These are phyloP conservation scores for Thermomucor indicae-seudaticae DNA, from an alignment of 371 early-diverging fungal species.

Conservation along the genomic window DNA sequence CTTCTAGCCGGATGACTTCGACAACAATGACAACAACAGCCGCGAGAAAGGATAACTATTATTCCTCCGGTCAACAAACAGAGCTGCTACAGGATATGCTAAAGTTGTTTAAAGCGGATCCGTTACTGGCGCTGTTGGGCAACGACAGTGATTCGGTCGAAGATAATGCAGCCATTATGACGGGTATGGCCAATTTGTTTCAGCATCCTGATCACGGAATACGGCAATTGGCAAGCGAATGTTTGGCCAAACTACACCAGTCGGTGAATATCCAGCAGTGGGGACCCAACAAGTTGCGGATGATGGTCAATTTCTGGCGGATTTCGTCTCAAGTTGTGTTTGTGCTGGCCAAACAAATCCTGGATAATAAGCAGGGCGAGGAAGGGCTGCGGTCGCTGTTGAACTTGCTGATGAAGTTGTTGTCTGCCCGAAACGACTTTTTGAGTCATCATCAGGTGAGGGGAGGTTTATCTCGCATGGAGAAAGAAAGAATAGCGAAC, in stretches of 20 bases:
- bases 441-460: slow-evolving; percentile 48
- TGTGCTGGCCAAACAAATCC: slow-evolving; percentile 37
- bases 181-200: slow-evolving; percentile 58
- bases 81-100: slow-evolving; percentile 68
- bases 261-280: slow-evolving; percentile 49
- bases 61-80: slow-evolving; percentile 31
- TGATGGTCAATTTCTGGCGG: slow-evolving; percentile 61
- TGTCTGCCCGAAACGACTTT: slow-evolving; percentile 62
- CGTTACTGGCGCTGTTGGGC: slow-evolving; percentile 56
- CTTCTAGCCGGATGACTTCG: too few species aligned
- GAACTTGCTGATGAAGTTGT: slow-evolving; percentile 55
- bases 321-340: slow-evolving; percentile 51
- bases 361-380: slow-evolving; percentile 51
- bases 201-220: slow-evolving; percentile 58
- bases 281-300: slow-evolving; percentile 47
- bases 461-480: not conserved
- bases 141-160: slow-evolving; percentile 36
- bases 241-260: slow-evolving; percentile 58
- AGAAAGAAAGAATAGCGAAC: not conserved
- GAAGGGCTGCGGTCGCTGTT: slow-evolving; percentile 53
- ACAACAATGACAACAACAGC: too few species aligned
- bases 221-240: slow-evolving; percentile 61
- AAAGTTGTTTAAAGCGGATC: slow-evolving; percentile 64
- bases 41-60: too few species aligned
- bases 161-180: slow-evolving; percentile 59